Evolutionary conservation across 495 filamentous ascomycete species (phyloP), one percentile per base, ranked within the genome.

Genomic region (Lasiosphaeria miniovina): DNA sequence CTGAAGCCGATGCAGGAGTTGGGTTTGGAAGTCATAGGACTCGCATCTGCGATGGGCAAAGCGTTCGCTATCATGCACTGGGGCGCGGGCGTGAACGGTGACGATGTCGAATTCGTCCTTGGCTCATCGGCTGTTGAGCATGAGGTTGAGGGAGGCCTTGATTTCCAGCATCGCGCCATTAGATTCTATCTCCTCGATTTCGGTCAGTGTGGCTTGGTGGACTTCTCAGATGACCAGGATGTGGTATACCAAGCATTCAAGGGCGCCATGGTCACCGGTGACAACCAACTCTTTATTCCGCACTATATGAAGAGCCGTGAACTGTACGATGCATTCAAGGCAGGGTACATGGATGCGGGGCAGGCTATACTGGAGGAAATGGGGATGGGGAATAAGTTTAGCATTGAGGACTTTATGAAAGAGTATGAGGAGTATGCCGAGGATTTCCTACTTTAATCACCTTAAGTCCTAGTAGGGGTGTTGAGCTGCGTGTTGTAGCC

Each of bases 31-130:
- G 31, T 57, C 0, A 53, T 40, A 40, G 34, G 36, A 50, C 57
- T 70, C 7, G 68, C 68, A 17, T 38, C 6, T 35, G 43, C 64
- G 33, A 71, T 71, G 67, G 69, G 68, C 0, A 56, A 71, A 24
- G 69, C 63, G 3, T 65, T 68, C 15, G 69, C 65, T 15, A 63
- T 67, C 14, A 55, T 71, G 41, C 67, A 71, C 52, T 71, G 69
- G 67, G 57, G 66, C 7, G 69, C 71, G 17, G 55, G 58, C 8
- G 52, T 73, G 35, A 64, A 67, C 41, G 69, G 63, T 10, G 68
- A 68, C 55, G 67, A 70, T 45, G 59, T 63, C 2, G 71, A 73
- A 17, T 73, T 70, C 55, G 69, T 70, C 6, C 55, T 73, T 2
- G 71, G 71, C 8, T 61, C 67, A 51, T 65, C 63, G 14, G 52